A percentile compares a stretch with the other conserved stretches of the same genome.
phyloP scores from a whole-genome alignment of 202 grass and related monocot genomes.

The Panicum virgatum region DNA sequence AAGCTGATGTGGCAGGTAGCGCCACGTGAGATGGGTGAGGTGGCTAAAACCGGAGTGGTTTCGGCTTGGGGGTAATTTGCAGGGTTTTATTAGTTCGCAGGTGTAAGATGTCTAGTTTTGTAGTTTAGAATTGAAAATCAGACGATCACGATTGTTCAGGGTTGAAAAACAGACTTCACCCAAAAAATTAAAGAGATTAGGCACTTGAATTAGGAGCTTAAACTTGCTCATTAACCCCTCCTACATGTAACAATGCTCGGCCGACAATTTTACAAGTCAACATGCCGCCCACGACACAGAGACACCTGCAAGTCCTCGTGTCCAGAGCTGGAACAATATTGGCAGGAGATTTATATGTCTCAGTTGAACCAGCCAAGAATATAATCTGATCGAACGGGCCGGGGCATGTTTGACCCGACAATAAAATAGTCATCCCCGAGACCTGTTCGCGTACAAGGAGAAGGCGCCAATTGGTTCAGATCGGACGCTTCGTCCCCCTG shows the following conservation, averaged over 20 bases:
- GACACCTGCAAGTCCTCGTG: not conserved
- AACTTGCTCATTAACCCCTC: not conserved
- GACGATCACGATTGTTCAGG: too few relatives aligned
- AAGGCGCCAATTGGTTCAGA: conserved; percentile 32
- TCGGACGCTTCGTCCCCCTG: not conserved
- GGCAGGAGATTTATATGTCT: not conserved
- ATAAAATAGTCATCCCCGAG: not conserved
- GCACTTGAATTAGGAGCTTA: too few relatives aligned
- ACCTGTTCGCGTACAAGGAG: not conserved
- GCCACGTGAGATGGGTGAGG: too few relatives aligned
- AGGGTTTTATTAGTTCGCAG: too few relatives aligned
- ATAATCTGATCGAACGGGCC: not conserved
- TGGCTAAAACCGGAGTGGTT: too few relatives aligned
- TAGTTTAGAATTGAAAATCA: too few relatives aligned
- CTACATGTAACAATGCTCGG: not conserved
- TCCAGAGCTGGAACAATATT: not conserved
- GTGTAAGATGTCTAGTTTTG: too few relatives aligned
- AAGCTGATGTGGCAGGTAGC: too few relatives aligned
- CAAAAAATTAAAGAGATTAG: not conserved
- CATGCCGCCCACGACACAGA: not conserved
- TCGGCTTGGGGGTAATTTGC: too few relatives aligned
- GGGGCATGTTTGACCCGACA: not conserved
- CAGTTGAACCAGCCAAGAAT: not conserved
- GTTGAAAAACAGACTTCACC: too few relatives aligned
- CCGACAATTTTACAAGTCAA: conserved; percentile 11